A percentile compares a stretch with the other conserved stretches of the same genome.
Conservation (phyloP, 148 eudicot genomes). For the Rhododendron molle region DNA sequence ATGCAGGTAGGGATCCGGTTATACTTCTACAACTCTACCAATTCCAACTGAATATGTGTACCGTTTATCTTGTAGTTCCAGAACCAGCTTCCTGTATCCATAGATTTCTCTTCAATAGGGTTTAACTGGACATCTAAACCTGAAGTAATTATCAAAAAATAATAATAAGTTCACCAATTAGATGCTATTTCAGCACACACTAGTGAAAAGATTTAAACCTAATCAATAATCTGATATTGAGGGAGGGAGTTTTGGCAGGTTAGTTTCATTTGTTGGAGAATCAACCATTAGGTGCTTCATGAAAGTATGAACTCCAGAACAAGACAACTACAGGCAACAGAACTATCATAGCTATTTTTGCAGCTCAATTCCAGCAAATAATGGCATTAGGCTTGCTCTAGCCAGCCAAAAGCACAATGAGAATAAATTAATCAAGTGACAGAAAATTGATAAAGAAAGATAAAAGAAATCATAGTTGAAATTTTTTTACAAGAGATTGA, state of each 20-base stretch:
- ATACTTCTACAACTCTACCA: constrained; percentile 53
- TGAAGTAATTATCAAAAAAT: constrained; percentile 24
- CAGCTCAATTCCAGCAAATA: not conserved
- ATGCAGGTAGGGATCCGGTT: constrained; percentile 19
- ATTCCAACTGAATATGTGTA: constrained; percentile 61
- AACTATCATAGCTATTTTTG: not conserved
- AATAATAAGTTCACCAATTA: not conserved
- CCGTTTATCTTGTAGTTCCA: constrained; percentile 78
- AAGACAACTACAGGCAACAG: not conserved
- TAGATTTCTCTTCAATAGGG: constrained; percentile 50
- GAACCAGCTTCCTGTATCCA: constrained; percentile 85
- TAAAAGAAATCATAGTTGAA: not conserved
- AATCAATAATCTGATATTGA: not conserved
- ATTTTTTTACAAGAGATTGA: no score
- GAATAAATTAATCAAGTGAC: not conserved
- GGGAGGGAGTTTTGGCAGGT: not conserved
- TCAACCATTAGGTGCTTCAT: not conserved
- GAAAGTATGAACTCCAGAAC: not conserved
- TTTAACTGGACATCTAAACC: constrained; percentile 58
- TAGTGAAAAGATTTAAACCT: not conserved
- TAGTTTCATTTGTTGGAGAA: not conserved
- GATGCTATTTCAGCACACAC: constrained; percentile 6
- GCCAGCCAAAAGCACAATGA: not conserved
- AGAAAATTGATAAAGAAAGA: not conserved
- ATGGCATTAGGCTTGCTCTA: not conserved